Conservation (phyloP, 2,329 filamentous ascomycete species). For the Berkeleyomyces basicola region DNA sequence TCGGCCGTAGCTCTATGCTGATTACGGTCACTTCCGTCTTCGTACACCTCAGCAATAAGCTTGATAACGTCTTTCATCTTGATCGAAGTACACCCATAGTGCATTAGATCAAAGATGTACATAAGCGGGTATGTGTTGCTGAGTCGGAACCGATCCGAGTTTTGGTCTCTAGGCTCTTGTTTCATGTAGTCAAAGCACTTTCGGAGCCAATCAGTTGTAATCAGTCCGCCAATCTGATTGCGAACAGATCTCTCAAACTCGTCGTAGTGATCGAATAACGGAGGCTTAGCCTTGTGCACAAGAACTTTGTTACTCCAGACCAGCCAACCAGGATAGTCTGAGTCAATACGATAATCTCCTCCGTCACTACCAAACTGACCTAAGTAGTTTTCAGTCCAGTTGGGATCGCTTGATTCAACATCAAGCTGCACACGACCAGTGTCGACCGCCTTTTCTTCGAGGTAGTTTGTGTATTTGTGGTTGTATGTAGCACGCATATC, state of each 20-base stretch:
- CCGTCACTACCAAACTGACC: slow-evolving; percentile 57
- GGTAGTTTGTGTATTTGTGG: slow-evolving; percentile 75
- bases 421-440: slow-evolving; percentile 60
- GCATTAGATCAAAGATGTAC: slow-evolving; percentile 78
- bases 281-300: slow-evolving; percentile 57
- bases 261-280: slow-evolving; percentile 56
- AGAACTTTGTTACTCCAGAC: slow-evolving; percentile 84
- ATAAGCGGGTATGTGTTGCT: slow-evolving; percentile 73
- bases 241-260: slow-evolving; percentile 59
- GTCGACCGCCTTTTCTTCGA: slow-evolving; percentile 32
- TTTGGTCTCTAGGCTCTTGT: slow-evolving; percentile 76
- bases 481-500: slow-evolving; percentile 73
- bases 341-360: slow-evolving; percentile 73
- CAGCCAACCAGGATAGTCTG: slow-evolving; percentile 87
- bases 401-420: slow-evolving; percentile 56
- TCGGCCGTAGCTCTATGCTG: slow-evolving; percentile 92
- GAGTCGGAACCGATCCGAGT: slow-evolving; percentile 76
- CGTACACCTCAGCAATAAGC: slow-evolving; percentile 60
- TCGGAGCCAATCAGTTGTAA: slow-evolving; percentile 73
- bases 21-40: slow-evolving; percentile 90
- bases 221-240: slow-evolving; percentile 59
- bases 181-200: slow-evolving; percentile 88
- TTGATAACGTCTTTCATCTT: slow-evolving; percentile 81
- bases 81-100: slow-evolving; percentile 57
- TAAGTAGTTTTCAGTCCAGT: slow-evolving; percentile 67